Percentiles rank a stretch among this genome's conserved stretches.
Evolutionary conservation across 2,329 filamentous ascomycete species (phyloP).

Genomic region (Cadophora malorum): DNA sequence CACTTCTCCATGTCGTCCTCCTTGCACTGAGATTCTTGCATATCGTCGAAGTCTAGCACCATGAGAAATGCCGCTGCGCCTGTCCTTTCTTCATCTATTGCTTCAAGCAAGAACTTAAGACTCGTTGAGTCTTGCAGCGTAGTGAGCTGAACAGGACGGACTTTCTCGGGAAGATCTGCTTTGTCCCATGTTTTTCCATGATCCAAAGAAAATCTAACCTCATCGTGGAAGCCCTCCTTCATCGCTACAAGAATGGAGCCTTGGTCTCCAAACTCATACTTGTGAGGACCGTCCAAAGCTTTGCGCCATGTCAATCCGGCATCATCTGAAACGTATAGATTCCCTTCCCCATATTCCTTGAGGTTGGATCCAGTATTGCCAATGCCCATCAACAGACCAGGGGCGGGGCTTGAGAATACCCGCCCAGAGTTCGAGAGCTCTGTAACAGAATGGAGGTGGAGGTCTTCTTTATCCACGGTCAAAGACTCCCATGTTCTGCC

Average conservation of each 20-base stretch:
- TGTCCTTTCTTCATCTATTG: slow-evolving; percentile 55
- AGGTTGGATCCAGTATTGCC: slow-evolving; percentile 86
- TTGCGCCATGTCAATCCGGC: slow-evolving; percentile 85
- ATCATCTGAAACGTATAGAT: slow-evolving; percentile 89
- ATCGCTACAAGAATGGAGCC: slow-evolving; percentile 88
- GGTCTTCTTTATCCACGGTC: slow-evolving; percentile 65
- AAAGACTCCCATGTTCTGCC: slow-evolving; percentile 83
- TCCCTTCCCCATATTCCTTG: slow-evolving; percentile 72
- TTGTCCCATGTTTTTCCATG: slow-evolving; percentile 86
- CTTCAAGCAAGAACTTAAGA: slow-evolving; percentile 85
- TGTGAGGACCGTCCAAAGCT: slow-evolving; percentile 80
- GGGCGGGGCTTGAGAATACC: slow-evolving; percentile 92
- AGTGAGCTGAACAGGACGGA: slow-evolving; percentile 71
- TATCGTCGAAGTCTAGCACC: slow-evolving; percentile 80
- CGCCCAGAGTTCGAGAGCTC: slow-evolving; percentile 81
- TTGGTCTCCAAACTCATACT: slow-evolving; percentile 95
- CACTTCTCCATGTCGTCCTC: slow-evolving; percentile 87
- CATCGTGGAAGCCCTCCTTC: slow-evolving; percentile 68
- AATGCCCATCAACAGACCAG: slow-evolving; percentile 91
- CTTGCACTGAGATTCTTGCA: slow-evolving; percentile 81
- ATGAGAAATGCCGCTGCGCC: slow-evolving; percentile 67
- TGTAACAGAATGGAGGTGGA: slow-evolving; percentile 94
- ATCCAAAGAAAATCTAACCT: slow-evolving; percentile 80
- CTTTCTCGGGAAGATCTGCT: slow-evolving; percentile 70
- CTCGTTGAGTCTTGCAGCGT: slow-evolving; percentile 94